Evolutionary conservation across 1,284 basidiomycete species (phyloP).

Genomic region (Rhodotorula glutinis): DNA sequence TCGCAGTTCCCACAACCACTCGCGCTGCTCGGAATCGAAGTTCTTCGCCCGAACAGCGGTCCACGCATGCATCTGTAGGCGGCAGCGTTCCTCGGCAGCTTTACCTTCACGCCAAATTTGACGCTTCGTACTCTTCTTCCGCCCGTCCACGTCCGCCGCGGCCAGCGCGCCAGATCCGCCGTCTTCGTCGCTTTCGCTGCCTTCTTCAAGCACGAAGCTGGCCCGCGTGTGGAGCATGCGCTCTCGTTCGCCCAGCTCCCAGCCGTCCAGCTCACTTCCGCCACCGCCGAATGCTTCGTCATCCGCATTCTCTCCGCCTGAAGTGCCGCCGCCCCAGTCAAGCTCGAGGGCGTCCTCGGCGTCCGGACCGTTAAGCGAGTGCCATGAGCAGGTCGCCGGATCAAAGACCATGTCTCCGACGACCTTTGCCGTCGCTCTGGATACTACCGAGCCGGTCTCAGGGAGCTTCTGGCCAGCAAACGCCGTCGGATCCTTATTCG

Average conservation of each 20-base stretch:
- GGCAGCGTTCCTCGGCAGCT: constrained; percentile 72
- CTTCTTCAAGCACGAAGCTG: constrained; percentile 53
- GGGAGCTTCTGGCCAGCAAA: constrained; percentile 5
- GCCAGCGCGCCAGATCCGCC: constrained; percentile 48
- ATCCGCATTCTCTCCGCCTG: constrained; percentile 60
- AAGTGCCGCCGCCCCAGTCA: constrained; percentile 61
- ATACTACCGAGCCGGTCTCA: constrained; percentile 1
- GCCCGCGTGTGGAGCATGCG: constrained; percentile 66
- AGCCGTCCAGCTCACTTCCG: constrained; percentile 52
- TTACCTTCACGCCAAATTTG: constrained; percentile 70
- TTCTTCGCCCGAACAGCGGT: not conserved
- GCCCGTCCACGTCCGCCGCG: constrained; percentile 51
- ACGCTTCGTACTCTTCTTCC: constrained; percentile 50
- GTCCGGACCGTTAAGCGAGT: constrained; percentile 65
- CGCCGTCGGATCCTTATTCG: not conserved
- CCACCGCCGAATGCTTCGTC: constrained; percentile 56
- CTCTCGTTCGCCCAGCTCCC: constrained; percentile 63
- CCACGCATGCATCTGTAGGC: constrained; percentile 78
- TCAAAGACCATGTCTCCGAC: constrained; percentile 98
- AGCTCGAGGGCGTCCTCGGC: constrained; percentile 92
- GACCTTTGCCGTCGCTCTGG: constrained; percentile 55
- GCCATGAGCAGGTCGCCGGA: constrained; percentile 89
- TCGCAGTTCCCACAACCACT: constrained; percentile 29
- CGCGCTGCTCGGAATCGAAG: not conserved
- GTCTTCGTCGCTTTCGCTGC: constrained; percentile 65